Base-by-base conservation (phyloP, 108 stramenopile genomes). In the Nannochloropsis salina region DNA sequence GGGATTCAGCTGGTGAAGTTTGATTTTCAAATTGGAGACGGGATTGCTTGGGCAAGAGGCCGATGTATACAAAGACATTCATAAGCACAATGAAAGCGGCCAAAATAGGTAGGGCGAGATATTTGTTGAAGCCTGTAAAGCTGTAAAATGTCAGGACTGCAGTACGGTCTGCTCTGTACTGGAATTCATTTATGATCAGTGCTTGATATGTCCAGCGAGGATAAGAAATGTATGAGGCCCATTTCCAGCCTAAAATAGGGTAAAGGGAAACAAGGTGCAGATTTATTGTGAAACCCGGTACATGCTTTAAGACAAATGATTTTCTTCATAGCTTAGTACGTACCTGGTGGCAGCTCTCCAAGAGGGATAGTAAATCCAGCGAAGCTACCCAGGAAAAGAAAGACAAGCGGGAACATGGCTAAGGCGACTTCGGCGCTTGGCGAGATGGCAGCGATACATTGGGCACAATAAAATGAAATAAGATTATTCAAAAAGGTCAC, bases 281-380 rank as follows among this genome's bases (percentile, higher is more conserved):
- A 8, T 31, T 31, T 31, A 31, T 31, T 31, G 31, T 31, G 31
- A 31, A 31, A 31, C 31, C 31, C 31, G 31, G 31, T 31, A 31
- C 31, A 31, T 31, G 31, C 31, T 31, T 31, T 31, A 31, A 31
- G 31, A 31, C 31, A 31, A 31, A 31, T 31, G 31, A 31, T 31
- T 31, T 31, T 31, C 31, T 31, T 31, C 31, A 31, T 31, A 31
- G 31, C 31, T 31, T 31, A 31, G 31, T n/a, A 82, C 61, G 20
- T 74, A 45, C 80, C 80, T 9, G 86, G 22, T 41, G 86, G 86
- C 9, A 86, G 41, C 41, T 22, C 22, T 31, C 83, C 83, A 11
- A 86, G 22, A 10, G 86, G 80, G 80, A 86, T 83, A 3, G 86
- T 31, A 21, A 51, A 86, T 15, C 86, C 86, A 31, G 86, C 80